These are phyloP conservation scores for Radiomyces spectabilis DNA, from an alignment of 192 early-diverging fungal genomes.

Conservation along the genomic window DNA sequence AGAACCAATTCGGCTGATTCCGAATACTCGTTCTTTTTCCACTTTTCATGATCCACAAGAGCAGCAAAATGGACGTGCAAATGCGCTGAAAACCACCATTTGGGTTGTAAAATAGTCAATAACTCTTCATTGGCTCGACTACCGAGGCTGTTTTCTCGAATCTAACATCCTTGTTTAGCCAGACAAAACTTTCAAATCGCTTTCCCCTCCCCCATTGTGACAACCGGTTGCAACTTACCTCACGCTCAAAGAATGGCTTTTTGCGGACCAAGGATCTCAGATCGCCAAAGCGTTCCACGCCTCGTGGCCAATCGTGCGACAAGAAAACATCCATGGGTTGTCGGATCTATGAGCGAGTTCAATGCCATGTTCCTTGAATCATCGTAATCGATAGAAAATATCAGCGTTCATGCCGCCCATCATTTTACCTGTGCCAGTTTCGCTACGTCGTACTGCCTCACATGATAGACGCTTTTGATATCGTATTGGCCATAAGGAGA, in stretches of 20 bases:
- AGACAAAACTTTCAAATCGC: no score
- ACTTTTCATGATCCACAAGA: conserved; percentile 40
- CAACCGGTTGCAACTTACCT: conserved; percentile 40
- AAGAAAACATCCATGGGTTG: conserved; percentile 82
- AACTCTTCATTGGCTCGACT: conserved; percentile 65
- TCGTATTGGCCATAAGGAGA: conserved; percentile 65
- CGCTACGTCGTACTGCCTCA: conserved; percentile 74
- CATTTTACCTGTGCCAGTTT: conserved; percentile 58
- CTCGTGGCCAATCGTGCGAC: conserved; percentile 95
- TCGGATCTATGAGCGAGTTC: conserved; percentile 62
- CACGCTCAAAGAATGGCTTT: conserved; percentile 70
- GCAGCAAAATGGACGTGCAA: conserved; percentile 90
- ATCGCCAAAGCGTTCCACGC: conserved; percentile 78
- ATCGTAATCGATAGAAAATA: neutral
- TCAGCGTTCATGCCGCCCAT: neutral
- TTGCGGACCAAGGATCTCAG: conserved; percentile 41
- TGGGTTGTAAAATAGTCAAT: conserved; percentile 67
- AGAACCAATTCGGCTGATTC: conserved; percentile 17
- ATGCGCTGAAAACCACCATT: conserved; percentile 94
- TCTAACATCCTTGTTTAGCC: no score
- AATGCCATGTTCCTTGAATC: no score
- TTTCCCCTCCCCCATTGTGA: no score
- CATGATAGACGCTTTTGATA: conserved; percentile 79
- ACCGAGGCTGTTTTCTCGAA: conserved; percentile 65
- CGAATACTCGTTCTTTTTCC: conserved; percentile 12